These are phyloP conservation scores for Paragyromitra xinjiangensis DNA, from an alignment of 495 filamentous ascomycete species.

Conservation along the genomic window DNA sequence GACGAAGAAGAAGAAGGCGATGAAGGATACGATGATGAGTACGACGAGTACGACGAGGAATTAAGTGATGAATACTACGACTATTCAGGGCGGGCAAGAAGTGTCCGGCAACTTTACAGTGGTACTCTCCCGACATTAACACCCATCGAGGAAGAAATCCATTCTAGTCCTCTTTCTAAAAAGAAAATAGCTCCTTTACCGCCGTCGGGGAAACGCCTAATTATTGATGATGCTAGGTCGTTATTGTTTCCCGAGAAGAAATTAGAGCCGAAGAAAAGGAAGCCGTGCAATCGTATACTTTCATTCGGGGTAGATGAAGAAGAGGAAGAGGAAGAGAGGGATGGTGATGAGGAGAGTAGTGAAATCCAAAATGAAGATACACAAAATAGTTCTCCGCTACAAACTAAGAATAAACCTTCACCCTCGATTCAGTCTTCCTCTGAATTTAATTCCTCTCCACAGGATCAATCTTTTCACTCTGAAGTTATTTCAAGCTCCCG, in stretches of 20 bases:
- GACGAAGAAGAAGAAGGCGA: neutral
- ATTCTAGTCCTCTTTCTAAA: neutral
- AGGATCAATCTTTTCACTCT: neutral
- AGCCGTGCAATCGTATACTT: neutral
- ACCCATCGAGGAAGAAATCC: slow-evolving; percentile 26
- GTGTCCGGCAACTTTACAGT: slow-evolving; percentile 15
- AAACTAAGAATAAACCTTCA: neutral
- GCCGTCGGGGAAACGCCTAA: neutral
- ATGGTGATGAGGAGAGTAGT: neutral
- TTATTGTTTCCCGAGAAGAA: neutral
- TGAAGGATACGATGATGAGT: neutral
- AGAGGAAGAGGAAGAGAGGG: neutral
- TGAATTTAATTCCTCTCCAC: neutral
- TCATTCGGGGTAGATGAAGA: neutral
- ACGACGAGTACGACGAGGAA: neutral
- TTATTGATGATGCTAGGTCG: neutral
- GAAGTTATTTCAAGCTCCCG: neutral
- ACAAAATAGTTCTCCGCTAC: neutral
- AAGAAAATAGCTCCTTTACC: neutral
- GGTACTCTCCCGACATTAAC: slow-evolving; percentile 28
- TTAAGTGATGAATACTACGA: slow-evolving; percentile 3
- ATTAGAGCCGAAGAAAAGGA: no score
- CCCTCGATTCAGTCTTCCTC: neutral
- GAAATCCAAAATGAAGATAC: neutral
- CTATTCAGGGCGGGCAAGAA: neutral